Evolutionary conservation across 1,284 basidiomycete species (phyloP).

Genomic region (Trichosporon sp.): DNA sequence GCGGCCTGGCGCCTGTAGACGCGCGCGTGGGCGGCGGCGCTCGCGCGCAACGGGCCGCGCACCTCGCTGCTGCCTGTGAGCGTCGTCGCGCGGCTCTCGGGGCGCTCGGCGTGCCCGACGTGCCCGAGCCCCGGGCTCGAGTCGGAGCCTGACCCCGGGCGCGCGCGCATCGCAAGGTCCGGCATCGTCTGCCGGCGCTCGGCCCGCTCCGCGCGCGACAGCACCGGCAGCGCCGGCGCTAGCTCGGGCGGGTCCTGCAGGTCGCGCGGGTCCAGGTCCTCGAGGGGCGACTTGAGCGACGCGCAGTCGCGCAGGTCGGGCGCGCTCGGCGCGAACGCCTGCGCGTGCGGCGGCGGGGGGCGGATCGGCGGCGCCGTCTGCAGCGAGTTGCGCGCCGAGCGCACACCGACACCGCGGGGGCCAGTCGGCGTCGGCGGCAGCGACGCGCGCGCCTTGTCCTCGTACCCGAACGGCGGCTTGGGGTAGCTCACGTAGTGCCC

Average conservation of each 20-base stretch:
- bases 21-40: slow-evolving; percentile 4
- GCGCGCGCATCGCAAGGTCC: background rate
- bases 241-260: background rate
- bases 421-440: background rate
- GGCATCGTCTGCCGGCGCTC: background rate
- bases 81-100: background rate
- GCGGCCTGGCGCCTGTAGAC: background rate
- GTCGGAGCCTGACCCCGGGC: too few relatives aligned
- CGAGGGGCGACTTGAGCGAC: background rate
- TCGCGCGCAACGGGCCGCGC: slow-evolving; percentile 6
- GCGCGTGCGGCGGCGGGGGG: background rate
- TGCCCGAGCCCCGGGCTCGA: too few relatives aligned
- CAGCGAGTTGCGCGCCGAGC: background rate
- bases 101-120: background rate
- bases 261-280: background rate
- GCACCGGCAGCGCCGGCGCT: too few relatives aligned
- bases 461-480: background rate
- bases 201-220: too few relatives aligned
- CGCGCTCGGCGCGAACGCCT: background rate
- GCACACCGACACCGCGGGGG: background rate
- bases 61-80: background rate
- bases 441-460: background rate
- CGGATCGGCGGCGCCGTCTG: background rate
- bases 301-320: background rate
- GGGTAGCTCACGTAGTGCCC: background rate